A percentile compares a stretch with the other conserved stretches of the same genome.
phyloP scores from a whole-genome alignment of 345 rosid species.

The Reutealis trisperma region DNA sequence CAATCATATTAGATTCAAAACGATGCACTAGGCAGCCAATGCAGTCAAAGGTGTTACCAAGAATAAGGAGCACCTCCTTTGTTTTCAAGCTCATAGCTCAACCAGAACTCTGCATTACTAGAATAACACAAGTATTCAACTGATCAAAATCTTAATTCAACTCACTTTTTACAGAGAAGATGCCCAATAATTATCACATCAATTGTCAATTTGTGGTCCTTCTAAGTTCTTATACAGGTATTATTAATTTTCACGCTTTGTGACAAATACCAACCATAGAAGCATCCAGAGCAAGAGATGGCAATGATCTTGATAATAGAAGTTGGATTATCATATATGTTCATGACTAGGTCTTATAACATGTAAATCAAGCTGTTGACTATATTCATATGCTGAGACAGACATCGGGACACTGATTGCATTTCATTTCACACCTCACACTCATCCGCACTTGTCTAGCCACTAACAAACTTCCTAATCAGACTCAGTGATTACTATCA shows the following conservation, averaged over 20 bases:
- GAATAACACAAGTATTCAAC: background rate
- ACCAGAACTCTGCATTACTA: background rate
- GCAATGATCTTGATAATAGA: background rate
- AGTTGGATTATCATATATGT: background rate
- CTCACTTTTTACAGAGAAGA: too few relatives aligned
- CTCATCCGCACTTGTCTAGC: background rate
- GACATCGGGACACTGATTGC: background rate
- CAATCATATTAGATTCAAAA: background rate
- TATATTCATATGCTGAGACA: background rate
- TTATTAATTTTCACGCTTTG: background rate
- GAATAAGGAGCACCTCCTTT: background rate
- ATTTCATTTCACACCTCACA: background rate
- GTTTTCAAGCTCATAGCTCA: background rate
- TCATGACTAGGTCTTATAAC: background rate
- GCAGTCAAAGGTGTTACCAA: background rate
- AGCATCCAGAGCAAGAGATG: background rate
- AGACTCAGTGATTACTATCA: background rate
- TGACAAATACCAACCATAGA: background rate
- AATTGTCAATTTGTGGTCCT: background rate
- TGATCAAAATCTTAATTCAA: background rate
- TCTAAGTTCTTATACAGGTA: background rate
- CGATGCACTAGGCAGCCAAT: background rate
- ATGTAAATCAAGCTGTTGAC: background rate
- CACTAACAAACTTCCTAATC: background rate
- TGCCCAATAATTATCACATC: background rate